phyloP scores from a whole-genome alignment of 2,329 filamentous ascomycete species.

The Trichoderma sp. region DNA sequence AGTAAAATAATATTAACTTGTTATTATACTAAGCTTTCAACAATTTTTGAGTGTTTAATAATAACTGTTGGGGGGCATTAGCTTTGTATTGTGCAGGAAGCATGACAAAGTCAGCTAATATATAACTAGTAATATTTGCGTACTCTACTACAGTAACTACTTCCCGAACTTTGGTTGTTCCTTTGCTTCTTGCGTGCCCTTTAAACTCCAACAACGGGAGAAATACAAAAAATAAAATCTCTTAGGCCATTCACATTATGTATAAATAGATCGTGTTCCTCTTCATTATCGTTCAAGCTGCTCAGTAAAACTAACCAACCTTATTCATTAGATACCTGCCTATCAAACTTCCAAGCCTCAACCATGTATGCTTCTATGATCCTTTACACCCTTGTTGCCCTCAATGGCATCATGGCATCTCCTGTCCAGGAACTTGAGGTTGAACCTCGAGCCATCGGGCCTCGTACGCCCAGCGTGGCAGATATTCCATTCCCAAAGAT shows the following conservation, averaged over 20 bases:
- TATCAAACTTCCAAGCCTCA: not conserved
- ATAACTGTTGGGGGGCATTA: not conserved
- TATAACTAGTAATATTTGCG: not conserved
- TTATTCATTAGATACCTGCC: not conserved
- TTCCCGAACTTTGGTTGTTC: not conserved
- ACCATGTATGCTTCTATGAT: not conserved
- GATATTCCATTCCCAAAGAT: conserved; percentile 3
- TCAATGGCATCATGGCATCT: not conserved
- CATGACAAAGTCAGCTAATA: not conserved
- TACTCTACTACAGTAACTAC: not conserved
- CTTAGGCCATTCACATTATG: not conserved
- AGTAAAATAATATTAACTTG: too few species aligned
- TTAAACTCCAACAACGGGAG: not conserved
- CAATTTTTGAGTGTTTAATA: not conserved
- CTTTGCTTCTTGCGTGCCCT: not conserved
- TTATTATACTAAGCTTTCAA: not conserved
- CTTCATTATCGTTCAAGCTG: not conserved
- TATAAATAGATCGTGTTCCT: not conserved
- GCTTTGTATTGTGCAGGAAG: not conserved
- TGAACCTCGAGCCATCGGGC: conserved; percentile 5
- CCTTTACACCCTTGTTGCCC: not conserved
- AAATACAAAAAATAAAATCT: too few species aligned
- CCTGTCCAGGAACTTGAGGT: not conserved
- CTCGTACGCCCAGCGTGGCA: not conserved
- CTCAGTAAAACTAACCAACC: not conserved